Evolutionary conservation across 2,329 filamentous ascomycete genomes (phyloP).

Genomic region (Stemphylium beticola): DNA sequence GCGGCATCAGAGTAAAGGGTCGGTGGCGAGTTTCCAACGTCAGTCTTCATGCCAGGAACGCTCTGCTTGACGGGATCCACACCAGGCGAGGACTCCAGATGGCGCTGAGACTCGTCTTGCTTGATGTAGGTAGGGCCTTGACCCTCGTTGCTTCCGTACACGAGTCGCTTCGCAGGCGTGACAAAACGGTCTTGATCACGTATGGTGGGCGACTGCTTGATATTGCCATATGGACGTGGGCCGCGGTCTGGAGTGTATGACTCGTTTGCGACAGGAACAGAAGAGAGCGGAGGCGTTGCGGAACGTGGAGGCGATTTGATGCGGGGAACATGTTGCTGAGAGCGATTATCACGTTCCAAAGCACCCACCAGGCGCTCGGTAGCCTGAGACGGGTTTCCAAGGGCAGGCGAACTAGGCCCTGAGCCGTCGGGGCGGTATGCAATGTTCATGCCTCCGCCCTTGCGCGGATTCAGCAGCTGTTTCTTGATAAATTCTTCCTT

Average conservation of each 20-base stretch:
- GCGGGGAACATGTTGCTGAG: conserved; percentile 22
- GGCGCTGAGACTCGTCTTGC: conserved; percentile 27
- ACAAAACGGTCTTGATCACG: conserved; percentile 39
- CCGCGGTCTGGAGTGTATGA: conserved; percentile 63
- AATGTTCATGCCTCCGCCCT: conserved; percentile 38
- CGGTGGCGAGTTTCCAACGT: conserved; percentile 46
- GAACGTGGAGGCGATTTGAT: conserved; percentile 53
- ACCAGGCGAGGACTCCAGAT: conserved; percentile 39
- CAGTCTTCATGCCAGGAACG: conserved; percentile 40
- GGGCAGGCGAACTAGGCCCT: conserved; percentile 69
- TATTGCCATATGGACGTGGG: conserved; percentile 46
- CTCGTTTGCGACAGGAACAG: conserved; percentile 57
- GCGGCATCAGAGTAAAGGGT: conserved; percentile 45
- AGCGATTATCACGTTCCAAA: conserved; percentile 32
- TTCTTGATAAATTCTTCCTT: conserved; percentile 88
- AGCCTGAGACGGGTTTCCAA: conserved; percentile 60
- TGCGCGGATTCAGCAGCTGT: conserved; percentile 55
- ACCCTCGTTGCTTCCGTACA: conserved; percentile 37
- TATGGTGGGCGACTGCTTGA: conserved; percentile 43
- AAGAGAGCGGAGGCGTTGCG: conserved; percentile 55
- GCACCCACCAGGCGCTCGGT: conserved; percentile 54
- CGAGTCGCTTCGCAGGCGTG: conserved; percentile 44
- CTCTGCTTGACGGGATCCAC: conserved; percentile 42
- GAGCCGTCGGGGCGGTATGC: conserved; percentile 62
- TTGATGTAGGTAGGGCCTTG: conserved; percentile 31